Evolutionary conservation across 1,284 basidiomycete genomes (phyloP).

Genomic region (Exobasidium rhododendri): DNA sequence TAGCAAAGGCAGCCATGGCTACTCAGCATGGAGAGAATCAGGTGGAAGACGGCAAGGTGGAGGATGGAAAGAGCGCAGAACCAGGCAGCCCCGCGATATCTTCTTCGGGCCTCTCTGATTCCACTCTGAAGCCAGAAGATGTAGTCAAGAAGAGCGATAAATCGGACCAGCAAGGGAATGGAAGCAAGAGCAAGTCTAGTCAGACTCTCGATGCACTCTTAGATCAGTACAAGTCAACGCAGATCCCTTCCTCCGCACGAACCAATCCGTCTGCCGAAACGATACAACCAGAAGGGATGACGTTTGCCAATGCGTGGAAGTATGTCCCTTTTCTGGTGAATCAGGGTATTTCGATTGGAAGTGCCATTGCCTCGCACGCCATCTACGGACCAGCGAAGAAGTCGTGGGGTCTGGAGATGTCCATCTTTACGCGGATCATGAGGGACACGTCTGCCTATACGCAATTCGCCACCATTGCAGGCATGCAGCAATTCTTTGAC

Average conservation of each 20-base stretch:
- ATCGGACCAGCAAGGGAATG: not conserved
- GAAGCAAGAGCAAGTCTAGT: not conserved
- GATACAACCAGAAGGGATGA: constrained; percentile 32
- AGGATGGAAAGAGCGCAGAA: not conserved
- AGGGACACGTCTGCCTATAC: constrained; percentile 79
- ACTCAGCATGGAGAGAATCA: constrained; percentile 22
- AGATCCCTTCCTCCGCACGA: constrained; percentile 41
- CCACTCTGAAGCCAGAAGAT: not conserved
- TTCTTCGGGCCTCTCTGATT: constrained; percentile 12
- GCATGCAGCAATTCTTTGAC: constrained; percentile 69
- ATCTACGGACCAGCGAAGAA: constrained; percentile 71
- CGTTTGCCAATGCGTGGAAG: constrained; percentile 46
- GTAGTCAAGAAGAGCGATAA: not conserved
- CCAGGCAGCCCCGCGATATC: constrained; percentile 7
- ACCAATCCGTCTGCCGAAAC: constrained; percentile 38
- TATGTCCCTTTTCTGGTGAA: constrained; percentile 50
- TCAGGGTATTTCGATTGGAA: constrained; percentile 49
- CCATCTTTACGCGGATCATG: constrained; percentile 68
- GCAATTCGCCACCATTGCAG: constrained; percentile 74
- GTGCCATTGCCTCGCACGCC: constrained; percentile 50
- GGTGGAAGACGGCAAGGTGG: not conserved
- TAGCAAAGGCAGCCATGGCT: constrained; percentile 33
- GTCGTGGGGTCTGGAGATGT: constrained; percentile 75
- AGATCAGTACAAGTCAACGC: constrained; percentile 42
- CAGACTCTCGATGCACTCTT: constrained; percentile 41